Evolutionary conservation across 1,284 basidiomycete genomes (phyloP), one percentile per base, ranked within the genome.

Genomic region (Boletus semigastroideus): DNA sequence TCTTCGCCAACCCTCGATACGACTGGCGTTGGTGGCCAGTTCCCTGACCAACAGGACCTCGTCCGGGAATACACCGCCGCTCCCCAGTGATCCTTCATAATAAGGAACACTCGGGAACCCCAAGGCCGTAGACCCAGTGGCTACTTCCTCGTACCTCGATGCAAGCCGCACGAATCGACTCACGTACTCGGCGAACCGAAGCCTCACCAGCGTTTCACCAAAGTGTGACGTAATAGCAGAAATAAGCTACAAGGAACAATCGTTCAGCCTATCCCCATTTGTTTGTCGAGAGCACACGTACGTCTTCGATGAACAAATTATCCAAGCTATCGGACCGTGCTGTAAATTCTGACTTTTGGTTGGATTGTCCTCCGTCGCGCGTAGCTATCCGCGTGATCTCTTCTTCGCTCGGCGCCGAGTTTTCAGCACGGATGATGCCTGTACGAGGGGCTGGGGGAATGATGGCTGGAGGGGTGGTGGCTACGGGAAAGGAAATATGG

Each of bases 271-370:
- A 33, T 5, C 11, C 34, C 10, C 34, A 12, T 33, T 30, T 60
- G 52, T 40, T 63, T 58, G 48, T 71, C 69, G 65, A 71, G 57
- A 47, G 40, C 25, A 51, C 11, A 79, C 88, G 65, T 58, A 94
- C 92, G 64, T 98, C 95, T 53, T 98, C 93, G 65, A 98, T 91
- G 70, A 98, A 96, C 13, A 87, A 58, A 59, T 85, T 89, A 65
- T 98, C 95, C 28, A 82, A 74, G 52, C 79, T 84, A 57, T 90
- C 90, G 36, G 74, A 65, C 62, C 84, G 87, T 39, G 75, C 76
- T 4, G 72, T 59, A 46, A 75, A 76, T 50, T 87, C 85, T 5
- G 70, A 72, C 67, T 72, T 77, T 51, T 69, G 76, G 66, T 56
- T 73, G 65, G 58, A 55, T 19, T 65, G 70, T 44, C 42, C 73